Conservation (phyloP, 495 filamentous ascomycete species). For the Staphylotrichum tortipilum region DNA sequence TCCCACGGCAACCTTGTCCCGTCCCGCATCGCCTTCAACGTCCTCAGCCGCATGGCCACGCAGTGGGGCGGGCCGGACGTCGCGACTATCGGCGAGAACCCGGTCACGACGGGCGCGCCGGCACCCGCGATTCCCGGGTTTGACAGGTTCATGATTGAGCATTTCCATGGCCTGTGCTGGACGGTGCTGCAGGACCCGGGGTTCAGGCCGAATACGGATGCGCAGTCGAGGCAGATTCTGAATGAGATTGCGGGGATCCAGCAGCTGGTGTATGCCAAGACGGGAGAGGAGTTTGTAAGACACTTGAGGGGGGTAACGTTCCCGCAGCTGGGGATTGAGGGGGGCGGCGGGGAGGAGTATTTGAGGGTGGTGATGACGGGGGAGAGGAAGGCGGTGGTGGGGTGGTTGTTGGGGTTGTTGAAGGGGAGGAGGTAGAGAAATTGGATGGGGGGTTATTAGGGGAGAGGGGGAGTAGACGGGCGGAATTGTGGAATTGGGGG, state of each 20-base stretch:
- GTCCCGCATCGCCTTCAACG: slow-evolving; percentile 68
- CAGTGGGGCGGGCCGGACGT: slow-evolving; percentile 82
- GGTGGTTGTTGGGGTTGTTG: slow-evolving; percentile 38
- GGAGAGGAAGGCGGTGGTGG: slow-evolving; percentile 42
- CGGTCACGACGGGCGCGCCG: slow-evolving; percentile 34
- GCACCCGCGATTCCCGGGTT: slow-evolving; percentile 71
- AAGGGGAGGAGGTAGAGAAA: slow-evolving; percentile 26
- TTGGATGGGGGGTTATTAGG: not conserved
- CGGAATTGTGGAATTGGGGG: not conserved
- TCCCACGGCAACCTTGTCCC: slow-evolving; percentile 58
- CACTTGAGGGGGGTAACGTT: slow-evolving; percentile 43
- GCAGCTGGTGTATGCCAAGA: slow-evolving; percentile 79
- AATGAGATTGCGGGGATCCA: slow-evolving; percentile 77
- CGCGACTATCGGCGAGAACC: slow-evolving; percentile 42
- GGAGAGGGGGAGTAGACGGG: no score
- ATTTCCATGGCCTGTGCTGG: slow-evolving; percentile 87
- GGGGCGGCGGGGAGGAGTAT: slow-evolving; percentile 32
- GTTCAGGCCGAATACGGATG: slow-evolving; percentile 70
- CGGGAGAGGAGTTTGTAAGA: slow-evolving; percentile 50
- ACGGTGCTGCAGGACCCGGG: slow-evolving; percentile 62
- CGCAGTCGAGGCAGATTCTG: slow-evolving; percentile 74
- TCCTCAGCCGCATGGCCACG: slow-evolving; percentile 66
- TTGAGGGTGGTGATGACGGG: slow-evolving; percentile 41
- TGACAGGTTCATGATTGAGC: slow-evolving; percentile 74
- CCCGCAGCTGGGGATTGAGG: slow-evolving; percentile 37